Evolutionary conservation across 2,329 filamentous ascomycete species (phyloP).

Genomic region (Aureobasidium sp.): DNA sequence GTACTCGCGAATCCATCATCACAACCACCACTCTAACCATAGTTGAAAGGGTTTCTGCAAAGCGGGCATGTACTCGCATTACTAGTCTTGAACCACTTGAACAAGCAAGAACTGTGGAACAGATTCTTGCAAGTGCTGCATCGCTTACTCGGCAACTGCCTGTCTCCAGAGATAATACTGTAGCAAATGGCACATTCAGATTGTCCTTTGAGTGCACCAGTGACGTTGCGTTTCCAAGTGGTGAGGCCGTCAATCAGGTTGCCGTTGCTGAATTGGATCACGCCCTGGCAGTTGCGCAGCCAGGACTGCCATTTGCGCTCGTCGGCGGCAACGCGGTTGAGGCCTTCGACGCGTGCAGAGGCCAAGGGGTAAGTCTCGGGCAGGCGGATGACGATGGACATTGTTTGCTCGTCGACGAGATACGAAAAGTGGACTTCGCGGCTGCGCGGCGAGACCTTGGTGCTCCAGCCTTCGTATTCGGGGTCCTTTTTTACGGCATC

Average conservation of each 20-base stretch:
- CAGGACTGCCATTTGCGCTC: slow-evolving; percentile 91
- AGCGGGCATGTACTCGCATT: slow-evolving; percentile 87
- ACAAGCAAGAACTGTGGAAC: slow-evolving; percentile 85
- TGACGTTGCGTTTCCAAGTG: slow-evolving; percentile 80
- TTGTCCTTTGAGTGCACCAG: slow-evolving; percentile 83
- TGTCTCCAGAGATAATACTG: slow-evolving; percentile 81
- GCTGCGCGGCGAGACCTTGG: slow-evolving; percentile 66
- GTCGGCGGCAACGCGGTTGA: slow-evolving; percentile 78
- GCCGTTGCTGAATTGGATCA: slow-evolving; percentile 88
- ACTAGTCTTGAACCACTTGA: slow-evolving; percentile 94
- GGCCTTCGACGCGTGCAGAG: slow-evolving; percentile 64
- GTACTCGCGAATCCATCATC: no score
- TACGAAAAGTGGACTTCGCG: slow-evolving; percentile 79
- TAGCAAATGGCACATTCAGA: slow-evolving; percentile 97
- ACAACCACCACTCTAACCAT: slow-evolving; percentile 30
- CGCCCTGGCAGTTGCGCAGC: slow-evolving; percentile 80
- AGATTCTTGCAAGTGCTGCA: slow-evolving; percentile 90
- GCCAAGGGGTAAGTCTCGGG: slow-evolving; percentile 79
- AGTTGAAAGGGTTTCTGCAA: slow-evolving; percentile 80
- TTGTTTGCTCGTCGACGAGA: slow-evolving; percentile 78
- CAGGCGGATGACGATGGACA: slow-evolving; percentile 73
- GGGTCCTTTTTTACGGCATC: slow-evolving; percentile 31
- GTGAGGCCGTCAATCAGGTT: slow-evolving; percentile 80
- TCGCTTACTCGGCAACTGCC: slow-evolving; percentile 82
- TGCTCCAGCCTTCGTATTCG: slow-evolving; percentile 48